These are phyloP conservation scores for Diplodia mutila DNA, from an alignment of 2,329 filamentous ascomycete species.

Conservation along the genomic window DNA sequence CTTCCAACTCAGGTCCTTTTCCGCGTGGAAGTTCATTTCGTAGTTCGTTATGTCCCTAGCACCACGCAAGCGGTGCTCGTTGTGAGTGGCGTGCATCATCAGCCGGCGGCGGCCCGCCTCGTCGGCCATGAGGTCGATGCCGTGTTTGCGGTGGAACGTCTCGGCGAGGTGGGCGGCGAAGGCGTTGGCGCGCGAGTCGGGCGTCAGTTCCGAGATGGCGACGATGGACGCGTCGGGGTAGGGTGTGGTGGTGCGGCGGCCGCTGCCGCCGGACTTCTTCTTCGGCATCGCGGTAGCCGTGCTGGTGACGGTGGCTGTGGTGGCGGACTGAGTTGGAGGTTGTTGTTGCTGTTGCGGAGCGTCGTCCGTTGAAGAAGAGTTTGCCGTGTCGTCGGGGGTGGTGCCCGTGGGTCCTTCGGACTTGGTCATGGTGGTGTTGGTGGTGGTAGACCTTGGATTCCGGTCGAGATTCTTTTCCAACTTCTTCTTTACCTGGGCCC, in stretches of 20 bases:
- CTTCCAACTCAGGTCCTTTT: neutral
- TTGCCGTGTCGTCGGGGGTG: too few species aligned
- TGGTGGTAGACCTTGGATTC: too few species aligned
- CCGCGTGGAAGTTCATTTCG: conserved; percentile 1
- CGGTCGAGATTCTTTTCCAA: neutral
- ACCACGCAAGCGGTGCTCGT: neutral
- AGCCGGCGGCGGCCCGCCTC: neutral
- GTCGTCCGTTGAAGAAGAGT: neutral
- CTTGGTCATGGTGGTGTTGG: too few species aligned
- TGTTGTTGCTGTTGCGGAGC: too few species aligned
- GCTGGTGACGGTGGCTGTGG: neutral
- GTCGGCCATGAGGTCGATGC: neutral
- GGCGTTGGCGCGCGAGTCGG: neutral
- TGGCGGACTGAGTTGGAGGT: neutral
- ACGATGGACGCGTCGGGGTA: neutral
- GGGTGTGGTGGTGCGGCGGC: too few species aligned
- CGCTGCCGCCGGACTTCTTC: neutral
- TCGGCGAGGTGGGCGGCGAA: neutral
- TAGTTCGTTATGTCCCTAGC: rapidly evolving
- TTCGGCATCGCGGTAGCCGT: too few species aligned
- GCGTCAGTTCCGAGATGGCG: neutral
- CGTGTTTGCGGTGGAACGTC: neutral
- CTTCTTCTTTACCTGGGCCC: neutral
- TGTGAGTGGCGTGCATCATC: neutral
- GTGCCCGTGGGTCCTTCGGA: neutral